phyloP scores from a whole-genome alignment of 2,329 filamentous ascomycete genomes.

The Sordariomycetes sp. region DNA sequence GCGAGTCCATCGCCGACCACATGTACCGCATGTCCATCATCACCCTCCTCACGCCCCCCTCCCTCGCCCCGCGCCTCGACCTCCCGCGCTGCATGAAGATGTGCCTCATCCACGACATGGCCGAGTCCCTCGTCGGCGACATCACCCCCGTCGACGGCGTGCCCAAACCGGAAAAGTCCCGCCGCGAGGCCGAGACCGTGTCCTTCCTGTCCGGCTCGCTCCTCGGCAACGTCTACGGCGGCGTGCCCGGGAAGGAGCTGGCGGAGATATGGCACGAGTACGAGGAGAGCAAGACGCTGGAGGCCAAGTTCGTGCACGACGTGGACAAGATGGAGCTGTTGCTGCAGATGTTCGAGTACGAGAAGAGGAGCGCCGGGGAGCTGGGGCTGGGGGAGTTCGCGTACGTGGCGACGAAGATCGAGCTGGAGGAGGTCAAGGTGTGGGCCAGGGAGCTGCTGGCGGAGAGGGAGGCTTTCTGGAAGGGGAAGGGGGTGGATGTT shows the following conservation, averaged over 20 bases:
- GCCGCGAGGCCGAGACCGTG: constrained; percentile 83
- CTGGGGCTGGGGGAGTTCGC: constrained; percentile 81
- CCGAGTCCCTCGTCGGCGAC: constrained; percentile 87
- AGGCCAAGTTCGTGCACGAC: constrained; percentile 88
- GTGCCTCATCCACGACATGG: constrained; percentile 97
- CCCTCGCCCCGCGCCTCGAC: constrained; percentile 62
- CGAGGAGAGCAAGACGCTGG: constrained; percentile 73
- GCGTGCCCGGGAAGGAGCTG: constrained; percentile 57
- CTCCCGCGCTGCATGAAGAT: constrained; percentile 82
- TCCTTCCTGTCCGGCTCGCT: constrained; percentile 71
- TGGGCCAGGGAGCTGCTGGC: constrained; percentile 70
- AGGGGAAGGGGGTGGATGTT: constrained; percentile 16
- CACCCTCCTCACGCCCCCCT: constrained; percentile 77
- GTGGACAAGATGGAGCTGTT: constrained; percentile 95
- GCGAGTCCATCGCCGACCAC: constrained; percentile 93
- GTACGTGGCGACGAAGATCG: constrained; percentile 64
- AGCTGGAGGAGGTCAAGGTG: constrained; percentile 63
- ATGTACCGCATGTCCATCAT: constrained; percentile 99
- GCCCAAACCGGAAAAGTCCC: constrained; percentile 75
- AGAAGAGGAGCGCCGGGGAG: constrained; percentile 54
- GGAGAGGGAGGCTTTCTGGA: constrained; percentile 70
- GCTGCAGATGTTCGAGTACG: constrained; percentile 94
- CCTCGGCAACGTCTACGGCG: constrained; percentile 66
- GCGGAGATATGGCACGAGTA: constrained; percentile 88
- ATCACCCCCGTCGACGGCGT: constrained; percentile 90